A percentile compares a stretch with the other conserved stretches of the same genome.
These are phyloP conservation scores for Penicillium longicatenatum DNA, from an alignment of 495 filamentous ascomycete genomes.

Conservation along the genomic window DNA sequence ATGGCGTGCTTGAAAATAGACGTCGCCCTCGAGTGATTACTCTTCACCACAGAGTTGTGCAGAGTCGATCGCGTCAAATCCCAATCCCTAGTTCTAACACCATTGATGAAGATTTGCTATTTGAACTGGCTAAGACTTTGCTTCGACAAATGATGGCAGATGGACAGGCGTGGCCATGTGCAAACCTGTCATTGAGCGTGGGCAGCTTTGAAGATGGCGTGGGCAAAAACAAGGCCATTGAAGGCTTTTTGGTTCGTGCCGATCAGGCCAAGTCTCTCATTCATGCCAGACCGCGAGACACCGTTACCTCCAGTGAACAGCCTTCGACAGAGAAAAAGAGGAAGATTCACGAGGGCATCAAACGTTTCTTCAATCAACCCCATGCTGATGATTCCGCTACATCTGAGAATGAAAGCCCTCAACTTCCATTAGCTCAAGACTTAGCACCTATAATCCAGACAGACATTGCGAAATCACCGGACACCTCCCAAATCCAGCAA, in stretches of 20 bases:
- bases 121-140: slow-evolving; percentile 73
- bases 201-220: slow-evolving; percentile 89
- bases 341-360: slow-evolving; percentile 39
- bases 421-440: background rate
- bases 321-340: slow-evolving; percentile 33
- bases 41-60: slow-evolving; percentile 72
- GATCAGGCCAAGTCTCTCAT: slow-evolving; percentile 63
- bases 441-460: no score
- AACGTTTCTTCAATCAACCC: slow-evolving; percentile 37
- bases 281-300: slow-evolving; percentile 18
- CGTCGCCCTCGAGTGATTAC: slow-evolving; percentile 83
- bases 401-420: slow-evolving; percentile 14
- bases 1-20: slow-evolving; percentile 87
- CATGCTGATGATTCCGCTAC: slow-evolving; percentile 5
- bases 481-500: background rate
- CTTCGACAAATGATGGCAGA: slow-evolving; percentile 77
- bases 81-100: slow-evolving; percentile 76
- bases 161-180: slow-evolving; percentile 82
- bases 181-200: slow-evolving; percentile 80
- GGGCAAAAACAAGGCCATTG: slow-evolving; percentile 80
- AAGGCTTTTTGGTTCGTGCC: slow-evolving; percentile 78
- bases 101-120: slow-evolving; percentile 72
- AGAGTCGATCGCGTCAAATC: slow-evolving; percentile 69
- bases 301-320: slow-evolving; percentile 6
- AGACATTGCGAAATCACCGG: background rate